These are phyloP conservation scores for Diospyros lotus DNA, from an alignment of 148 eudicot genomes.

Conservation along the genomic window DNA sequence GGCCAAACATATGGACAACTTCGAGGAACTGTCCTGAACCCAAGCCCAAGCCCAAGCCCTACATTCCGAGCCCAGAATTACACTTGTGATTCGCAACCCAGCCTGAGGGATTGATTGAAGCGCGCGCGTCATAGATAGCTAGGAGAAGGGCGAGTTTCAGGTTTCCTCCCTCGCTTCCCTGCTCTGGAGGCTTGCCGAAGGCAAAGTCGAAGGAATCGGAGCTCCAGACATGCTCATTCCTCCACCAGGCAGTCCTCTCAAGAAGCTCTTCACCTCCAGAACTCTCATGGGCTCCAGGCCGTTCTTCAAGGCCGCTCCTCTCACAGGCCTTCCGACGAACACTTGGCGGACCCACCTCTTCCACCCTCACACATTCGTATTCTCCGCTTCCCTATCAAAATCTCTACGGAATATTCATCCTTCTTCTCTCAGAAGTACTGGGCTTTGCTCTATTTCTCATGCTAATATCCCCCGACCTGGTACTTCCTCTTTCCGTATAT, in stretches of 20 bases:
- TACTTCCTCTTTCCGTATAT: not conserved
- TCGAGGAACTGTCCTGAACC: too few species aligned
- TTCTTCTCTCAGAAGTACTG: conserved; percentile 13
- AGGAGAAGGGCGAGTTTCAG: not conserved
- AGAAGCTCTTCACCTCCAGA: conserved; percentile 9
- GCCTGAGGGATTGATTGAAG: too few species aligned
- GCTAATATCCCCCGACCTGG: conserved; percentile 35
- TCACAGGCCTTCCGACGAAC: not conserved
- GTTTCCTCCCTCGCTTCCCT: not conserved
- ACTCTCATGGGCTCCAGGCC: conserved; percentile 13
- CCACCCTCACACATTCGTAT: conserved; percentile 7
- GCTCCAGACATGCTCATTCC: conserved; percentile 2
- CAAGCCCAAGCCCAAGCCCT: too few species aligned
- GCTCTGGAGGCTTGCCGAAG: conserved; percentile 12
- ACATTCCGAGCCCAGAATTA: too few species aligned
- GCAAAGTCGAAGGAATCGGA: not conserved
- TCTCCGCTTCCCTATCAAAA: conserved; percentile 10
- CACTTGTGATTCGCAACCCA: too few species aligned
- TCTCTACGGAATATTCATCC: conserved; percentile 17
- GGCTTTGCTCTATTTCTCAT: conserved; percentile 26
- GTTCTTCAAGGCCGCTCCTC: not conserved
- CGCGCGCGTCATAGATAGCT: too few species aligned
- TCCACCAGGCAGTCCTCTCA: conserved; percentile 7
- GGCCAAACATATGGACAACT: too few species aligned
- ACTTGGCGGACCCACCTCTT: conserved; percentile 10